Evolutionary conservation across 139 green algal species (phyloP).

Genomic region (Chlamydomonas sp.): DNA sequence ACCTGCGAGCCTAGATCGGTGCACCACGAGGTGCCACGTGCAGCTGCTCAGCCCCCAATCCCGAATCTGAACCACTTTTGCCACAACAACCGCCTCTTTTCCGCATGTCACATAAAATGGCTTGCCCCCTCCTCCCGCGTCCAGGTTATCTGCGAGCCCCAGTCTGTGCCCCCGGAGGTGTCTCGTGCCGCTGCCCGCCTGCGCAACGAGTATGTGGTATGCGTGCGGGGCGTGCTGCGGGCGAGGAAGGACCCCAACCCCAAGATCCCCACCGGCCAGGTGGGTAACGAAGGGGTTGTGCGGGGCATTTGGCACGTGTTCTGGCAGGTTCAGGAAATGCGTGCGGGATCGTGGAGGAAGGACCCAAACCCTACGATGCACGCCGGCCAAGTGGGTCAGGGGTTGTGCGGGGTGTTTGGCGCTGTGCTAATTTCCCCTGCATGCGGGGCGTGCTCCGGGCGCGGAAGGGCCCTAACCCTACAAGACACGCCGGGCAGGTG

Average conservation of each 20-base stretch:
- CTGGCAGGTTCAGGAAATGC: too few species aligned
- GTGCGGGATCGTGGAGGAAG: too few species aligned
- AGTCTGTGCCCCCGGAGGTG: conserved; percentile 57
- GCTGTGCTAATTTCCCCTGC: too few species aligned
- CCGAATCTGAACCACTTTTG: neutral
- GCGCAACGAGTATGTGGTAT: conserved; percentile 92
- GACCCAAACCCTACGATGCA: too few species aligned
- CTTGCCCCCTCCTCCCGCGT: neutral
- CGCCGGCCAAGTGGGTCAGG: too few species aligned
- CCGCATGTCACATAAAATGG: neutral
- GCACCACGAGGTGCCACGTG: too few species aligned
- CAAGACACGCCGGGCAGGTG: too few species aligned
- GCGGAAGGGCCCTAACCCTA: too few species aligned
- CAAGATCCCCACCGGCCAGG: conserved; percentile 83
- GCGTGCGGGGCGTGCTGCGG: conserved; percentile 79
- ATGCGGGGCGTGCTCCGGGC: too few species aligned
- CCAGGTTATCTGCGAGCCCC: conserved; percentile 76
- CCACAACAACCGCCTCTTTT: neutral
- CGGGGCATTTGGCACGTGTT: neutral
- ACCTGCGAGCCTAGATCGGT: too few species aligned
- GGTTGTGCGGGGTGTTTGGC: too few species aligned
- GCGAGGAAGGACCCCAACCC: conserved; percentile 86
- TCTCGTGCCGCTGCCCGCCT: conserved; percentile 65
- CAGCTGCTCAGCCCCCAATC: too few species aligned
- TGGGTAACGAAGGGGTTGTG: conserved; percentile 44